Evolutionary conservation across 1,139 yeast species (phyloP), one percentile per base, ranked within the genome.

Genomic region (Oligophagozyma castellii): DNA sequence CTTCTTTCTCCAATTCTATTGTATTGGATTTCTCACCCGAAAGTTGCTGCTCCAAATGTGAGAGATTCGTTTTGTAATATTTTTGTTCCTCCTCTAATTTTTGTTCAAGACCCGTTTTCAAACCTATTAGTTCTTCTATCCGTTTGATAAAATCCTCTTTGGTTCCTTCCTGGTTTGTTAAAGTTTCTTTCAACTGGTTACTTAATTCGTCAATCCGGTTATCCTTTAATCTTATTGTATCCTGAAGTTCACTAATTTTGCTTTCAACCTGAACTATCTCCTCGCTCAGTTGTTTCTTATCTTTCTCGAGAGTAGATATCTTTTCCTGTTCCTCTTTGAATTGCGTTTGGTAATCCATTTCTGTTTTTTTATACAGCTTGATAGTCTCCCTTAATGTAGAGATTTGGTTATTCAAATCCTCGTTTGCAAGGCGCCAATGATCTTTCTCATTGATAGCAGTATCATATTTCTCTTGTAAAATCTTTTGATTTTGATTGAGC

Each of bases 391-490:
- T 18, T 18, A 18, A 10, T 18, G 7, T 10, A 18, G 7, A 7
- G 10, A 7, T 7, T 10, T 18, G 20, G 7, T 7, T 7, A 10
- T 18, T 18, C 20, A 7, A 18, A 7, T 18, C 20, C 10, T 18
- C 20, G n/a, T n/a, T n/a, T n/a, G n/a, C n/a, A 40, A 23, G 2
- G 40, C 19, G n/a, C n/a, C n/a, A n/a, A n/a, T n/a, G n/a, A 20
- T 47, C 46, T 15, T 35, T 28, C 3, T 38, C 46, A 16, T 31
- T 23, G 8, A 33, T 28, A 11, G 39, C 23, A 14, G 31, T 29
- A 28, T 48, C 51, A 31, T 44, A 50, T 34, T 51, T 51, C n/a
- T 39, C 45, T 24, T 47, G 50, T 15, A 51, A 24, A 18, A 50
- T 41, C 18, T 41, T 45, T 29, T 49, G 48, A 29, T 51, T 51